Conservation (phyloP, 805 yeast genomes). For the Ogataea ramenticola region DNA sequence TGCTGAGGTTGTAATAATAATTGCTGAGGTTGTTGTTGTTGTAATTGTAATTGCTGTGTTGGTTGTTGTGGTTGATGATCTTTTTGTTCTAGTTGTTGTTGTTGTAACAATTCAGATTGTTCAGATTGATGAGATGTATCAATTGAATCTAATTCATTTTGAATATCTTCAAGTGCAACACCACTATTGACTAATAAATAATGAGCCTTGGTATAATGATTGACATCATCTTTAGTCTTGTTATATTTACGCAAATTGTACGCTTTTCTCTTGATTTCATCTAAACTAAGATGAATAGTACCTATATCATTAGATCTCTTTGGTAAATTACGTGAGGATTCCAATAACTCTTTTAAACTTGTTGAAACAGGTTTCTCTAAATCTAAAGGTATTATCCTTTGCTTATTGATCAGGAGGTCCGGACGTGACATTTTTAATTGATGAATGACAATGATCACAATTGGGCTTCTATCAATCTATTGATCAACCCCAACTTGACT, state of each 20-base stretch:
- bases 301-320: slow-evolving; percentile 60
- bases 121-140: slow-evolving; percentile 8
- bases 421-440: neutral
- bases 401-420: neutral
- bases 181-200: slow-evolving; percentile 88
- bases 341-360: slow-evolving; percentile 64
- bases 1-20: neutral
- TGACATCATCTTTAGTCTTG: slow-evolving; percentile 27
- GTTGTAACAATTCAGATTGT: too few species aligned
- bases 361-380: neutral
- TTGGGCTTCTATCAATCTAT: too few species aligned
- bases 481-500: too few species aligned
- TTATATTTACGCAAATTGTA: slow-evolving; percentile 42
- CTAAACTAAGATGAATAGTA: slow-evolving; percentile 69
- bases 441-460: too few species aligned
- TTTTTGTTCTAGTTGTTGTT: too few species aligned
- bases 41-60: too few species aligned
- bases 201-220: slow-evolving; percentile 65
- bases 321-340: slow-evolving; percentile 72
- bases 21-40: too few species aligned
- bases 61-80: neutral
- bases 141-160: slow-evolving; percentile 43
- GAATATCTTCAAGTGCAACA: slow-evolving; percentile 77
- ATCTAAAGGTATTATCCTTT: neutral
- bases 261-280: slow-evolving; percentile 69